Evolutionary conservation across 2,329 filamentous ascomycete species (phyloP), one percentile per base, ranked within the genome.

Genomic region (Trichoderma guizhouense): DNA sequence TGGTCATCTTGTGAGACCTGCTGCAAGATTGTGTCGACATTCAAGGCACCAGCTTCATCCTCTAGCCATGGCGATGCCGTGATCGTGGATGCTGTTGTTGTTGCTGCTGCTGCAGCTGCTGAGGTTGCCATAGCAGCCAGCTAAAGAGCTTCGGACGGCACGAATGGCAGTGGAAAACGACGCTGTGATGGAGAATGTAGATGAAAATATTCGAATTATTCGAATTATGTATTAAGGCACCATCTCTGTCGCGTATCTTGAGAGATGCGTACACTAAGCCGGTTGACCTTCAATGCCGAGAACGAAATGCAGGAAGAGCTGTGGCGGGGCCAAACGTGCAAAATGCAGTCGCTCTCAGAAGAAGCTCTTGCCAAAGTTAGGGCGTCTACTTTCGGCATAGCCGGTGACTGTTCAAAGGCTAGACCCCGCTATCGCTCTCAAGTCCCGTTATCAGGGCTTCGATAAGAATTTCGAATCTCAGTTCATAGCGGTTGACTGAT

Each of bases 1-100:
- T 89, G 83, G 7, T 84, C 85, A 32, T 83, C 82, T 11, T 73
- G 73, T 28, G 74, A 71, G 18, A 78, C 71, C 47, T 79, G 75
- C n/a, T 74, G 65, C 32, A 79, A 36, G 15, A 77, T 65, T 60
- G 79, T 76, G 36, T 81, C 77, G 32, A 81, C 62, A 8, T 71
- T 62, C 57, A 81, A 66, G 9, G 77, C 76, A 11, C 76, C 79
- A 4, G 79, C 74, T 55, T 74, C 74, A 15, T 79, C 74, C 24
- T 74, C 75, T 21, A 74, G 36, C 62, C 68, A 72, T 32, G 43
- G 69, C 9, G 66, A 47, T 32, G 32, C 7, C 7, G 36, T 3
- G 6, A 36, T 5, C 57, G 11, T 7, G 30, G n/a, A 26, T 61
- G 57, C 14, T 11, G 14, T 12, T 47, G 69, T 5, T 7, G 9